Evolutionary conservation across 495 filamentous ascomycete species (phyloP), one percentile per base, ranked within the genome.

Genomic region (Geopyxis carbonaria): DNA sequence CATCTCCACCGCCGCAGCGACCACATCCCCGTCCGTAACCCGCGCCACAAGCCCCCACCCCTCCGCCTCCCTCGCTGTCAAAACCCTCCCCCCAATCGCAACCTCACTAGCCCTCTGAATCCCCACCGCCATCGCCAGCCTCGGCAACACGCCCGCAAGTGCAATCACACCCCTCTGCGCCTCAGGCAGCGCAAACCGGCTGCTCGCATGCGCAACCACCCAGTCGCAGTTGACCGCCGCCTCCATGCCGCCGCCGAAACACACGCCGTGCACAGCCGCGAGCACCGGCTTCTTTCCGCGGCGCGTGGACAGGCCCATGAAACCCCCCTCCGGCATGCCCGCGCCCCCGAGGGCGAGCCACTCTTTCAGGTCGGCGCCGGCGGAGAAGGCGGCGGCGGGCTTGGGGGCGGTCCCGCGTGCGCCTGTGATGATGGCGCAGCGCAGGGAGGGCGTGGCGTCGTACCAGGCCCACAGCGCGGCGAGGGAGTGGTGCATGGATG

Each of bases 181-280:
- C 56, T 85, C 80, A 0, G 77, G 76, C 3, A 85, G 59, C 6
- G 59, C 64, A 47, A 86, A 80, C 31, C 55, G 56, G 0, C 75
- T 73, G 2, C 46, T 41, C 7, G 54, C 43, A 3, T 65, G 59
- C 13, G 77, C 77, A 19, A 84, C 38, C 0, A 80, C 68, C 4
- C 85, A 50, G 58, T 86, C 80, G 51, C 68, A 70, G 43, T 83
- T 84, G 3, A 73, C 61, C 2, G 70, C 59, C 60, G 80, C 76
- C 59, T 87, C 80, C 42, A 72, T 69, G 2, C 80, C 80, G 31
- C 80, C 80, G 10, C 80, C 80, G 40, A 78, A 62, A 45, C 70
- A 72, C n/a, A 74, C 53, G n/a, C 80, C 80, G 51, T 81, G 76
- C 21, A 85, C 74, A 4, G 80, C 80, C 7, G 70, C 70, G 39